A percentile compares a stretch with the other conserved stretches of the same genome.
Conservation (phyloP, 1,139 yeast genomes). For the Kodamaea fungicola region DNA sequence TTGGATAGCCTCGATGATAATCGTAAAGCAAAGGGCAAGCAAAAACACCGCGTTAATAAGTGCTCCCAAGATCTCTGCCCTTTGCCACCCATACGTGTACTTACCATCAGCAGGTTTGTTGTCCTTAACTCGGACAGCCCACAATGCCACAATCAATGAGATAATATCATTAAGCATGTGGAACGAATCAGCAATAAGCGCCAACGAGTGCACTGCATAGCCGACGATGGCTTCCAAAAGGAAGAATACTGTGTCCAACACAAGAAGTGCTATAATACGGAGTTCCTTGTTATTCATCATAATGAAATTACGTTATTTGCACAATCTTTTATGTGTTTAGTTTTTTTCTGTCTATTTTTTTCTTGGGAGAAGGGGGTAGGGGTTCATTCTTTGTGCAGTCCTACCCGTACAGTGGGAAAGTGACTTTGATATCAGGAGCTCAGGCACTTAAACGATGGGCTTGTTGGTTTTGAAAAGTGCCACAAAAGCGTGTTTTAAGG, state of each 20-base stretch:
- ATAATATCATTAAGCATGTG: slow-evolving; percentile 96
- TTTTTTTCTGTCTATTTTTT: too few relatives aligned
- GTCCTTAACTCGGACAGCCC: slow-evolving; percentile 94
- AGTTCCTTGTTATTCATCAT: slow-evolving; percentile 57
- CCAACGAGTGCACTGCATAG: slow-evolving; percentile 86
- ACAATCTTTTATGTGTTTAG: too few relatives aligned
- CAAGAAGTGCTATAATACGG: slow-evolving; percentile 69
- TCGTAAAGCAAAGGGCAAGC: slow-evolving; percentile 88
- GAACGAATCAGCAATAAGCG: slow-evolving; percentile 92
- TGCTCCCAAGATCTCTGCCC: slow-evolving; percentile 95
- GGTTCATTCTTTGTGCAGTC: too few relatives aligned
- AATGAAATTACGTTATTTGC: too few relatives aligned
- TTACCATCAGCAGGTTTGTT: slow-evolving; percentile 79
- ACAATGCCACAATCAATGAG: slow-evolving; percentile 82
- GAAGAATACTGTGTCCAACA: slow-evolving; percentile 79
- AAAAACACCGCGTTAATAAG: slow-evolving; percentile 89
- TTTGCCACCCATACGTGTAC: slow-evolving; percentile 94
- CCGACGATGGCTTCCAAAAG: slow-evolving; percentile 81
- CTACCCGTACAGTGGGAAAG: too few relatives aligned
- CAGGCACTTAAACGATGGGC: too few relatives aligned
- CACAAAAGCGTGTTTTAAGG: too few relatives aligned
- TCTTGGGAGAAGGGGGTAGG: too few relatives aligned
- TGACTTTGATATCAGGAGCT: too few relatives aligned
- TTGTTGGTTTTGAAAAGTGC: too few relatives aligned
- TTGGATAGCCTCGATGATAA: slow-evolving; percentile 89